Evolutionary conservation across 441 rosid species (phyloP), one percentile per base, ranked within the genome.

Genomic region (Populus hybrid): DNA sequence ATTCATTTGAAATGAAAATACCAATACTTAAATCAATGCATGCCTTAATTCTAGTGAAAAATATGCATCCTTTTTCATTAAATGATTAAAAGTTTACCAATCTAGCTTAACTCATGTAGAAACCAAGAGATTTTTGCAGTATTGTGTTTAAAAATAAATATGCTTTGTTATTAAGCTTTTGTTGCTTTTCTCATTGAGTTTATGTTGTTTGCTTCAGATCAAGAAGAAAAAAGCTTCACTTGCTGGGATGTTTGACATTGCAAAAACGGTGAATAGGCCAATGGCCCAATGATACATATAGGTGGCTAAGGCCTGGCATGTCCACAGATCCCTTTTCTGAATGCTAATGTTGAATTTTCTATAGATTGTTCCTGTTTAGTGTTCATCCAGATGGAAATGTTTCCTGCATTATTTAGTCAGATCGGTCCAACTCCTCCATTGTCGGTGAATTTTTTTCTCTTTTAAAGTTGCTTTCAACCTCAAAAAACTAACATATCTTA

Each of bases 201-300:
- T 69, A 12, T 14, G 70, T 70, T 74, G 42, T 76, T 63, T 83
- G 79, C 38, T 82, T 78, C 86, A 93, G 99, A 94, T 93, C 73
- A 95, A 93, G 86, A 91, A 87, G 87, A 91, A 95, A 86, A 93
- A 92, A 88, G 93, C 94, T 30, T 83, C 93, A 10, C 99, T 93
- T 82, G 97, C 97, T 46, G 99, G 99, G 78, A 95, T 95, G 99
- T 89, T 93, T 80, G 95, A 93, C 85, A 89, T 95, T 77, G 95
- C 98, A n/a, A 92, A 91, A 86, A 95, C 99, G 23, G 89, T 88
- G 18, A 95, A 95, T 75, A 88, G 97, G 82, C 99, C 99, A 7
- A 95, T 93, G 99, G 97, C 81, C 99, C 99, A 7, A 95, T 93
- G 99, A 90, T 93, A 83, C 98, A 92, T 84, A 26, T 93, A 6